These are phyloP conservation scores for Aspergillus chevalieri DNA, from an alignment of 2,329 filamentous ascomycete species.

Conservation along the genomic window DNA sequence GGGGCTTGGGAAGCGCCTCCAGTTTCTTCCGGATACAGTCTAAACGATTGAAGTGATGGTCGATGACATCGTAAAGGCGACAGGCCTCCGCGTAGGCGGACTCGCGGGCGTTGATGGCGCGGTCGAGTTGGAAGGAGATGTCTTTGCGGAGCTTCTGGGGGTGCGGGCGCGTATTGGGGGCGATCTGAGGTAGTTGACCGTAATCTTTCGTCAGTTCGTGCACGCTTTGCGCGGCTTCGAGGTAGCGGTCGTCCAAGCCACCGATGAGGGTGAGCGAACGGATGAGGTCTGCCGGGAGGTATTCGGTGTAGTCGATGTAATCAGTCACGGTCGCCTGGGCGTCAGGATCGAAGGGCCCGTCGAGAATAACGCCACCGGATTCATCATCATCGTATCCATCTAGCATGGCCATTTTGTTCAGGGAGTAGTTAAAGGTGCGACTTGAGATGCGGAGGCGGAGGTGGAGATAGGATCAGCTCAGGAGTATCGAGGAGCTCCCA, in stretches of 20 bases:
- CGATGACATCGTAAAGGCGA: conserved; percentile 52
- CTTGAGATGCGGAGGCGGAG: conserved; percentile 9
- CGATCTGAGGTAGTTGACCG: conserved; percentile 46
- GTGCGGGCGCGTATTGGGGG: conserved; percentile 45
- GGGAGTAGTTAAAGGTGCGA: neutral
- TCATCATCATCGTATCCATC: conserved; percentile 40
- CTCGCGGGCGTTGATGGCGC: conserved; percentile 51
- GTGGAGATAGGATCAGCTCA: conserved; percentile 1
- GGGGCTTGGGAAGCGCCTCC: conserved; percentile 54
- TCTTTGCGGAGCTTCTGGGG: conserved; percentile 47
- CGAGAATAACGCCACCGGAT: conserved; percentile 38
- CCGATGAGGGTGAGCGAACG: conserved; percentile 59
- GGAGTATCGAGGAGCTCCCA: neutral
- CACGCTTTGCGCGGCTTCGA: conserved; percentile 35
- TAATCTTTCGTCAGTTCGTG: conserved; percentile 40
- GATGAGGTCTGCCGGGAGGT: conserved; percentile 59
- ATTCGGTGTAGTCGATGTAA: conserved; percentile 64
- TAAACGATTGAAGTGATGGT: conserved; percentile 53
- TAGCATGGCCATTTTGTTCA: conserved; percentile 11
- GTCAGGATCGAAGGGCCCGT: conserved; percentile 54
- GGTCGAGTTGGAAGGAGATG: conserved; percentile 52
- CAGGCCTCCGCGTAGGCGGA: conserved; percentile 52
- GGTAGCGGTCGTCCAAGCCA: conserved; percentile 41
- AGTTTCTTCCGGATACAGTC: conserved; percentile 57
- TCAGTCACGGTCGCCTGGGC: conserved; percentile 61